Evolutionary conservation across 129 eudicot species (phyloP).

Genomic region (Scalesia atractyloides): DNA sequence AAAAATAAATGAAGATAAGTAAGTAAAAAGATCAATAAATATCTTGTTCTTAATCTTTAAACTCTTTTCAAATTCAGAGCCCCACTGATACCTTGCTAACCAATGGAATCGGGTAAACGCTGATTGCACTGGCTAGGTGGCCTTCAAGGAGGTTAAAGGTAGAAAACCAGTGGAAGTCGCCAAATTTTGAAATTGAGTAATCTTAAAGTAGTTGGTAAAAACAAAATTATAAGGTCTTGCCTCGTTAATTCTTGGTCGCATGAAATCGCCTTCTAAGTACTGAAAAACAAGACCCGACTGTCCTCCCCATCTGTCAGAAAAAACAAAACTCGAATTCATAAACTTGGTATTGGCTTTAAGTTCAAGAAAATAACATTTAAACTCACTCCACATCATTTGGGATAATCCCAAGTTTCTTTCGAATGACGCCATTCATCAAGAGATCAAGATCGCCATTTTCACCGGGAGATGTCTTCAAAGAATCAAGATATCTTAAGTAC

Average conservation of each 20-base stretch:
- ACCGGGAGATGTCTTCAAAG: constrained; percentile 38
- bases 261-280: constrained; percentile 63
- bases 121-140: too few relatives aligned
- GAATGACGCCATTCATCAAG: constrained; percentile 71
- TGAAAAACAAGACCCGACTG: constrained; percentile 59
- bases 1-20: constrained; percentile 9
- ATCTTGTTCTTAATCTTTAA: constrained; percentile 13
- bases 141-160: too few relatives aligned
- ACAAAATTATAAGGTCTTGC: constrained; percentile 25
- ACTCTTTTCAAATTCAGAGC: background rate
- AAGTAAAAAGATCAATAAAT: background rate
- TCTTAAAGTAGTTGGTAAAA: too few relatives aligned
- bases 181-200: too few relatives aligned
- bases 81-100: too few relatives aligned
- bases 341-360: background rate
- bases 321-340: constrained; percentile 2
- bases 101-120: too few relatives aligned
- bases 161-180: too few relatives aligned
- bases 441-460: constrained; percentile 51
- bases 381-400: constrained; percentile 66
- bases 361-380: background rate
- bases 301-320: constrained; percentile 73
- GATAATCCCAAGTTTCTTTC: constrained; percentile 70
- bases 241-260: constrained; percentile 83
- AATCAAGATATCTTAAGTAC: constrained; percentile 61